phyloP scores from a whole-genome alignment of 306 rosid genomes.

The Oemleria cerasiformis region DNA sequence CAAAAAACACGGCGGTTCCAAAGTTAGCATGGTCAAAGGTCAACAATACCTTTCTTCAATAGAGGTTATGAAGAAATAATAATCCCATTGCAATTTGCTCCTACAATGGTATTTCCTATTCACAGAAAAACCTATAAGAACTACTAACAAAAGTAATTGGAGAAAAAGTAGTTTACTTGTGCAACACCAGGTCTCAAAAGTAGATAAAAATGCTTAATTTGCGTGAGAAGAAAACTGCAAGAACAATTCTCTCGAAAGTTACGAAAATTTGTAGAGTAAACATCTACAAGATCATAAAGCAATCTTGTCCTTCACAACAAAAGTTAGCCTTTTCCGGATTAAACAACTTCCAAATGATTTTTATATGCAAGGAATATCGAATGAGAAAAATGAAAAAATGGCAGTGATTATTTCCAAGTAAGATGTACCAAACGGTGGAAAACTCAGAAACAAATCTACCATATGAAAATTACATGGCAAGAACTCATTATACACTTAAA shows the following conservation, averaged over 20 bases:
- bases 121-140: neutral
- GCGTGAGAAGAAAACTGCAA: constrained; percentile 2
- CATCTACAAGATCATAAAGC: neutral
- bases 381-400: neutral
- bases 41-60: neutral
- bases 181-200: neutral
- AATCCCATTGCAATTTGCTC: neutral
- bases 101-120: neutral
- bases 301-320: constrained; percentile 3
- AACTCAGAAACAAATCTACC: constrained; percentile 1
- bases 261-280: neutral
- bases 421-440: neutral
- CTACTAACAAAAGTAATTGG: neutral
- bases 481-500: neutral
- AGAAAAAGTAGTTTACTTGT: neutral
- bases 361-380: neutral
- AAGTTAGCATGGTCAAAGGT: neutral
- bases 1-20: neutral
- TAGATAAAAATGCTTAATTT: constrained; percentile 13
- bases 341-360: neutral
- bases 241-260: neutral
- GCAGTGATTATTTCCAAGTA: neutral
- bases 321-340: neutral
- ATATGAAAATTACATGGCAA: neutral
- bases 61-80: neutral